phyloP scores from a whole-genome alignment of 2,329 filamentous ascomycete genomes.

The Alternaria rosae region DNA sequence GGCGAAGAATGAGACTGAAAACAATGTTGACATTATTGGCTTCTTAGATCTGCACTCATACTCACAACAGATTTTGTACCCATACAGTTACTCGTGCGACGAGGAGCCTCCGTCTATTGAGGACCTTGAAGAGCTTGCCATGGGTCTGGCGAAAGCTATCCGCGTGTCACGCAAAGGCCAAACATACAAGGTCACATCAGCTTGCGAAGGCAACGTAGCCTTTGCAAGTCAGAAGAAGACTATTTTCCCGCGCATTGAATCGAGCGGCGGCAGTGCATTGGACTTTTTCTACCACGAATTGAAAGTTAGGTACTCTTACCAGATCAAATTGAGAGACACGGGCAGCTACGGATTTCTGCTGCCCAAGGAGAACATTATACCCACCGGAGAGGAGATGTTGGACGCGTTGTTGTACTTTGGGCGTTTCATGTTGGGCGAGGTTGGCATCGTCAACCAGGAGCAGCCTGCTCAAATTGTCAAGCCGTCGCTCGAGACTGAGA shows the following conservation, averaged over 20 bases:
- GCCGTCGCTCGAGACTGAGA: not conserved
- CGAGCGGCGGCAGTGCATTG: constrained; percentile 82
- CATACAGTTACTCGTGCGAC: constrained; percentile 85
- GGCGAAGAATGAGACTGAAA: constrained; percentile 78
- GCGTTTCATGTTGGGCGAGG: constrained; percentile 70
- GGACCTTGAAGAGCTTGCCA: constrained; percentile 87
- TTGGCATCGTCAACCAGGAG: constrained; percentile 36
- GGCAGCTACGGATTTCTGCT: constrained; percentile 94
- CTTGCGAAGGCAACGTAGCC: constrained; percentile 80
- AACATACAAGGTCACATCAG: constrained; percentile 73
- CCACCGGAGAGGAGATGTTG: constrained; percentile 86
- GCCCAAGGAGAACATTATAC: constrained; percentile 84
- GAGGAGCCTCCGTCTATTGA: constrained; percentile 83
- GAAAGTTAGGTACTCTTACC: constrained; percentile 82
- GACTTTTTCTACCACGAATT: constrained; percentile 97
- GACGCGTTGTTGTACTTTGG: constrained; percentile 85
- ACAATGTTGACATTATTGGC: constrained; percentile 78
- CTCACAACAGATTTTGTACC: constrained; percentile 92
- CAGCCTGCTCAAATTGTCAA: not conserved
- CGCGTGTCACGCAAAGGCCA: constrained; percentile 77
- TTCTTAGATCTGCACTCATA: constrained; percentile 94
- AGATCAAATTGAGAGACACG: constrained; percentile 91
- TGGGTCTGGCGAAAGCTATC: constrained; percentile 89
- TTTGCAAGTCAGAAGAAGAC: constrained; percentile 43
- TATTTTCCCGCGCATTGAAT: constrained; percentile 68